Evolutionary conservation across 306 rosid species (phyloP).

Genomic region (Medicago truncatula): MtrunA17r5.0-ANR NC_053045.1:9791001-9791500

Average conservation of each 20-base stretch:
- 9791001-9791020: no score
- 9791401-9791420: slow-evolving; percentile 87
- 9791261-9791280: slow-evolving; percentile 73
- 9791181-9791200: no score
- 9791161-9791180: no score
- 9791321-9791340: no score
- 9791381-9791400: slow-evolving; percentile 39
- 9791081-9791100: no score
- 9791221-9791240: slow-evolving; percentile 55
- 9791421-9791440: slow-evolving; percentile 87
- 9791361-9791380: slow-evolving; percentile 43
- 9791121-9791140: no score
- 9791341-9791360: no score
- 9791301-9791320: slow-evolving; percentile 59
- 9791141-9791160: no score
- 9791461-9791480: slow-evolving; percentile 32
- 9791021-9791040: no score
- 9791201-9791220: not conserved
- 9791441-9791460: slow-evolving; percentile 84
- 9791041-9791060: no score
- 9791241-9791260: slow-evolving; percentile 89
- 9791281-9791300: slow-evolving; percentile 69
- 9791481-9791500: slow-evolving; percentile 51
- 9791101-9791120: no score
- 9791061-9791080: no score